Percentiles rank a stretch among this genome's conserved stretches.
Conservation (phyloP, 1,139 yeast genomes). For the Wickerhamomyces sp. region DNA sequence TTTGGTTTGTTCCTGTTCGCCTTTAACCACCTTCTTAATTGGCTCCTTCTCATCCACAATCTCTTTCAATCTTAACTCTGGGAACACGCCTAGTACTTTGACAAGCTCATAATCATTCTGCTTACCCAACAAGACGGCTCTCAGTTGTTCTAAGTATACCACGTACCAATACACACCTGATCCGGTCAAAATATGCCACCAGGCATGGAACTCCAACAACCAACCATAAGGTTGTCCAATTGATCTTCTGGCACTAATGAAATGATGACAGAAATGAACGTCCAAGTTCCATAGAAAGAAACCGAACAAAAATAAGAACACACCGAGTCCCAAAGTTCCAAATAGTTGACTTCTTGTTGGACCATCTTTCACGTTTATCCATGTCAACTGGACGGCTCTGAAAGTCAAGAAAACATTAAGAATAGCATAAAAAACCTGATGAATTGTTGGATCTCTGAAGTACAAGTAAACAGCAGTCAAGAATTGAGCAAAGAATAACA, state of each 20-base stretch:
- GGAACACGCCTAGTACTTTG: constrained; percentile 46
- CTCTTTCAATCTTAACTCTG: too few relatives aligned
- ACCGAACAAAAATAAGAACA: constrained; percentile 59
- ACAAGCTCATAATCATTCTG: constrained; percentile 45
- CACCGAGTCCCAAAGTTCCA: constrained; percentile 51
- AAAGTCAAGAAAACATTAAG: constrained; percentile 51
- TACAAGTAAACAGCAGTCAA: constrained; percentile 62
- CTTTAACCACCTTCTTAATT: too few relatives aligned
- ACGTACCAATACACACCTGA: constrained; percentile 68
- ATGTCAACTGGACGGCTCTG: constrained; percentile 46
- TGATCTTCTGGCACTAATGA: constrained; percentile 53
- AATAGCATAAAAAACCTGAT: constrained; percentile 48
- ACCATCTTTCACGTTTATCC: constrained; percentile 42
- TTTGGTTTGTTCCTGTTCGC: too few relatives aligned
- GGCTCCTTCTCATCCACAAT: too few relatives aligned
- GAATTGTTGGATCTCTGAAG: constrained; percentile 78
- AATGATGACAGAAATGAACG: constrained; percentile 60
- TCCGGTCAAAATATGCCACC: constrained; percentile 92
- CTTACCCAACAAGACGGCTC: constrained; percentile 51
- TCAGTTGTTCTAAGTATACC: constrained; percentile 54
- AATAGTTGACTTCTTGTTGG: constrained; percentile 43
- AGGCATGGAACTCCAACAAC: constrained; percentile 84
- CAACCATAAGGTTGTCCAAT: constrained; percentile 84
- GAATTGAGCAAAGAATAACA: constrained; percentile 49
- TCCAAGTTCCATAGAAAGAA: constrained; percentile 79